Base-by-base conservation (phyloP, 176 grass and related monocot genomes). In the Neostapfia colusana region DNA sequence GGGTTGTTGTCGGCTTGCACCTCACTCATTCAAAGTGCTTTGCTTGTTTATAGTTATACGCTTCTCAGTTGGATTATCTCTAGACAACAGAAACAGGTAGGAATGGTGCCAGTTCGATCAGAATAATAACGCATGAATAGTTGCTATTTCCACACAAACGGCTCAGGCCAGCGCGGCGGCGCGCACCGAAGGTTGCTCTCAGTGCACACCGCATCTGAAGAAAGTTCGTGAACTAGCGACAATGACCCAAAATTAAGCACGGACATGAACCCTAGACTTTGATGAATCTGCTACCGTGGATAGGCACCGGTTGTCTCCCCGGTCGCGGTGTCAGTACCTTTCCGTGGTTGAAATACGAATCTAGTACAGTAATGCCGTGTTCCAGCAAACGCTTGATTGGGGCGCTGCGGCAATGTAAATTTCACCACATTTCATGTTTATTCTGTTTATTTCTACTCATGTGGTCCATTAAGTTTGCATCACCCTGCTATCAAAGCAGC, bases 1-100 rank as follows among this genome's bases (percentile, higher is more conserved):
- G 20, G 50, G 9, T 24, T 63, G 8, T 24, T 69, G 70, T 63
- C 23, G 4, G 34, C 53, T 42, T 37, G 14, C 12, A 34, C 54
- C 68, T 54, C n/a, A n/a, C 38, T 81, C 26, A 76, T 81, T 55
- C 37, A n/a, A 64, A 20, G 20, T 76, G 65, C 18, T 10, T 2
- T 42, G 53, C 35, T 64, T 49, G 18, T 39, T 78, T 66, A 38
- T 55, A 35, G n/a, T 36, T 53, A 2, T 66, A 44, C 75, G 38
- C 16, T n/a, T n/a, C n/a, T n/a, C n/a, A n/a, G 10, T 46, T 54
- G 72, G 78, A 76, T 27, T 2, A 54, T 42, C 54, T n/a, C 70
- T 43, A 26, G 26, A 35, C 8, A 3, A 27, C 48, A 49, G 6
- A 65, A 35, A 40, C 36, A 65, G 37, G 37, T 48, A 14, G 13